A percentile compares a stretch with the other conserved stretches of the same genome.
Evolutionary conservation across 1,284 basidiomycete species (phyloP).

Genomic region (Cutaneotrichosporon sp.): DNA sequence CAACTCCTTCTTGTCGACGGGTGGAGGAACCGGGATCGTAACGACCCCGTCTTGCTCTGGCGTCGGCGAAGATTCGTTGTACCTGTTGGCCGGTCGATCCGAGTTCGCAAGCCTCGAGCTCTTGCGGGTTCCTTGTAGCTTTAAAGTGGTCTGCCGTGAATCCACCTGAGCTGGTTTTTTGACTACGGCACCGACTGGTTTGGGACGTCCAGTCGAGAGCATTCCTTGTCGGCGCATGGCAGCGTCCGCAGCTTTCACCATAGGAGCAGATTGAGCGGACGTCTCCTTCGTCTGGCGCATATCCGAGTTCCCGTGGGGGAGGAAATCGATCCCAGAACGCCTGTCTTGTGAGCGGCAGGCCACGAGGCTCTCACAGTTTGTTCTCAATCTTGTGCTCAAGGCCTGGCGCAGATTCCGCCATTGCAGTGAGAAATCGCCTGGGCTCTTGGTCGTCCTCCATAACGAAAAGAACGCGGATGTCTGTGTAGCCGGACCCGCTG

Average conservation of each 20-base stretch:
- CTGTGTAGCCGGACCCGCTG: not conserved
- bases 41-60: not conserved
- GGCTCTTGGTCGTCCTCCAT: not conserved
- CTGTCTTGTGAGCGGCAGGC: not conserved
- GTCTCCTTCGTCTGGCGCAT: not conserved
- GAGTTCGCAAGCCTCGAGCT: not conserved
- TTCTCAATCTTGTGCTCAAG: not conserved
- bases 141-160: not conserved
- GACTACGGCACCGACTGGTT: not conserved
- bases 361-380: not conserved
- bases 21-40: not conserved
- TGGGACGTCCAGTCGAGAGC: not conserved
- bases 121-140: not conserved
- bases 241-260: not conserved
- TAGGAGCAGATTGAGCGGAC: not conserved
- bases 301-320: not conserved
- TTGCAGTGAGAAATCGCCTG: not conserved
- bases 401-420: not conserved
- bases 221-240: not conserved
- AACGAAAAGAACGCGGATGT: not conserved
- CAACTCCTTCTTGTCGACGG: slow-evolving; percentile 2
- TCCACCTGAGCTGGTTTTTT: not conserved
- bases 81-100: not conserved
- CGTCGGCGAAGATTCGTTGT: not conserved
- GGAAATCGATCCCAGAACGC: not conserved